Evolutionary conservation across 768 basidiomycete genomes (phyloP).

Genomic region (Pulveroboletus sp.): DNA sequence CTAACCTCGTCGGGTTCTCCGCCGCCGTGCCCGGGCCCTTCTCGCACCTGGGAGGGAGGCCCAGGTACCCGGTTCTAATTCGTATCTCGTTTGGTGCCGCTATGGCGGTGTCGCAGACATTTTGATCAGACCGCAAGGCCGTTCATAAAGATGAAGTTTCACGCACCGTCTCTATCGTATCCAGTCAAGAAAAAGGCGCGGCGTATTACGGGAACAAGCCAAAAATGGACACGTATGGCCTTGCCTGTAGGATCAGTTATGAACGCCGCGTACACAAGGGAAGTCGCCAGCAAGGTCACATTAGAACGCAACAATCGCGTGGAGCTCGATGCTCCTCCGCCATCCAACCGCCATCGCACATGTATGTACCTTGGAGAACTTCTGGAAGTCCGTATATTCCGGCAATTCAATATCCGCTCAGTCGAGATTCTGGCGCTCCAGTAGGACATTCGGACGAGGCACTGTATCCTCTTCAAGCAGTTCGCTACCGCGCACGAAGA

Average conservation of each 20-base stretch:
- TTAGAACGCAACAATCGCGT: conserved; percentile 13
- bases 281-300: conserved; percentile 7
- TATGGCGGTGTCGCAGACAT: conserved; percentile 9
- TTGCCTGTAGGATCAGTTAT: conserved; percentile 18
- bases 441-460: conserved; percentile 8
- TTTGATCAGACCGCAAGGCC: conserved; percentile 7
- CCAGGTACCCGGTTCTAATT: conserved; percentile 2
- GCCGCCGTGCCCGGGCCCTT: conserved; percentile 13
- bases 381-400: conserved; percentile 26
- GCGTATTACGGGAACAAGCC: conserved; percentile 19
- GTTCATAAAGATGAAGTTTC: conserved; percentile 1
- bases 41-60: conserved; percentile 1
- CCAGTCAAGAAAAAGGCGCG: conserved; percentile 10
- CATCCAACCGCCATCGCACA: conserved; percentile 15
- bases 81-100: conserved; percentile 4
- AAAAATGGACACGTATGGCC: conserved; percentile 10
- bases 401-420: conserved; percentile 33
- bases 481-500: conserved; percentile 10
- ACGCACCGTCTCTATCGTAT: conserved; percentile 15
- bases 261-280: conserved; percentile 22
- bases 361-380: conserved; percentile 16
- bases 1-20: conserved; percentile 1
- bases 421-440: conserved; percentile 30
- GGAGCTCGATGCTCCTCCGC: conserved; percentile 18
- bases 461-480: conserved; percentile 18